phyloP scores from a whole-genome alignment of 495 filamentous ascomycete genomes.

The Aspergillus sclerotiicarbonarius region DNA sequence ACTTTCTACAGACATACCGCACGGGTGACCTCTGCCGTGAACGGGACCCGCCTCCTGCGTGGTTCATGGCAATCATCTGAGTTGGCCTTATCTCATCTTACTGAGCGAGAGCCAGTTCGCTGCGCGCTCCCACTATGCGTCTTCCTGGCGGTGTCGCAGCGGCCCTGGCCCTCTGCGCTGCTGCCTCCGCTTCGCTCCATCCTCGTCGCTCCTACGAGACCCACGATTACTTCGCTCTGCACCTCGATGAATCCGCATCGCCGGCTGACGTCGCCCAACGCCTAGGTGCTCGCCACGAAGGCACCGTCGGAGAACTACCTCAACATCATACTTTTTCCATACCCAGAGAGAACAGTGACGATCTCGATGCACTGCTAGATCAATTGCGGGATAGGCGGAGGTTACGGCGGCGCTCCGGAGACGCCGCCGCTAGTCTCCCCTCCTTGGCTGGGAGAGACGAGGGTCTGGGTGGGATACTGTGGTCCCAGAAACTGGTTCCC shows the following conservation, averaged over 20 bases:
- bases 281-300: slow-evolving; percentile 79
- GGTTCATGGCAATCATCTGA: slow-evolving; percentile 29
- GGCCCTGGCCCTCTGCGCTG: slow-evolving; percentile 33
- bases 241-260: slow-evolving; percentile 62
- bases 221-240: slow-evolving; percentile 88
- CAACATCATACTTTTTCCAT: slow-evolving; percentile 86
- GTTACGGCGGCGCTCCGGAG: slow-evolving; percentile 52
- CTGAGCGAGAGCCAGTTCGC: slow-evolving; percentile 2
- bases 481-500: slow-evolving; percentile 77
- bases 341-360: slow-evolving; percentile 47
- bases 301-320: slow-evolving; percentile 72
- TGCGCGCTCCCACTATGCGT: slow-evolving; percentile 32
- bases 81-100: slow-evolving; percentile 22
- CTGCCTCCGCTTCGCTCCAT: slow-evolving; percentile 43
- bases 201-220: slow-evolving; percentile 62
- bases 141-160: slow-evolving; percentile 38
- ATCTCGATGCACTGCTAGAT: slow-evolving; percentile 60
- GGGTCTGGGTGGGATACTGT: slow-evolving; percentile 69
- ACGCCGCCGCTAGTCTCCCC: slow-evolving; percentile 17
- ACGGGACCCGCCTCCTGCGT: no score
- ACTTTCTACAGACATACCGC: no score
- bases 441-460: slow-evolving; percentile 48
- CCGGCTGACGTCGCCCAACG: slow-evolving; percentile 70
- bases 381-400: slow-evolving; percentile 55
- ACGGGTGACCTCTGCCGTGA: no score